These are phyloP conservation scores for Pseudonectria buxi DNA, from an alignment of 2,329 filamentous ascomycete species.

Conservation along the genomic window DNA sequence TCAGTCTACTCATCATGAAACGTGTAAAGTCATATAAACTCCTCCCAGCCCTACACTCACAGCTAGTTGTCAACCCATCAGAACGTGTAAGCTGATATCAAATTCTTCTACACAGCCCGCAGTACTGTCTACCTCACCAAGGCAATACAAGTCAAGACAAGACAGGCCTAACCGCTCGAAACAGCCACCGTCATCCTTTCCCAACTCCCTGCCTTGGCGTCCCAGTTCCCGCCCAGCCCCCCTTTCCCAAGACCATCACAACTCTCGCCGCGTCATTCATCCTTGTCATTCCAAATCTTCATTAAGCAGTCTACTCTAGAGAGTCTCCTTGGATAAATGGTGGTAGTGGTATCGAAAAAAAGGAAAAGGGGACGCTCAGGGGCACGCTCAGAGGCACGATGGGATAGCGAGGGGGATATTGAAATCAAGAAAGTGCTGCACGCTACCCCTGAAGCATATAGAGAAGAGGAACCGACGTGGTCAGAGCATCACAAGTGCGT, in stretches of 20 bases:
- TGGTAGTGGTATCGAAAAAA: conserved; percentile 33
- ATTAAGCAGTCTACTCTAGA: conserved; percentile 31
- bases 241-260: conserved; percentile 1
- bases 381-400: background rate
- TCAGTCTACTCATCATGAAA: too few species aligned
- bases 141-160: conserved; percentile 6
- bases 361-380: conserved; percentile 13
- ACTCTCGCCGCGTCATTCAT: conserved; percentile 9
- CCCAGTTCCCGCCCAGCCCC: conserved; percentile 2
- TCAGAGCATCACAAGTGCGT: conserved; percentile 7
- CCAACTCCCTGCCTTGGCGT: background rate
- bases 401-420: too few species aligned
- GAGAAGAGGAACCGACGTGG: conserved; percentile 5
- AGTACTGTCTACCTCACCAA: background rate
- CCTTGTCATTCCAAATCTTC: conserved; percentile 16
- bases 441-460: conserved; percentile 4
- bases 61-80: too few species aligned
- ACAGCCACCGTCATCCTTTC: too few species aligned
- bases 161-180: background rate
- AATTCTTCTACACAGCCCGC: too few species aligned
- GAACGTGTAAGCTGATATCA: too few species aligned
- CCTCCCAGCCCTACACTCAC: too few species aligned
- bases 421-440: too few species aligned
- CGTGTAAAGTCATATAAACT: too few species aligned
- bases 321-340: conserved; percentile 21